Base-by-base conservation (phyloP, 116 monocot species). In the Iris pallida region DNA sequence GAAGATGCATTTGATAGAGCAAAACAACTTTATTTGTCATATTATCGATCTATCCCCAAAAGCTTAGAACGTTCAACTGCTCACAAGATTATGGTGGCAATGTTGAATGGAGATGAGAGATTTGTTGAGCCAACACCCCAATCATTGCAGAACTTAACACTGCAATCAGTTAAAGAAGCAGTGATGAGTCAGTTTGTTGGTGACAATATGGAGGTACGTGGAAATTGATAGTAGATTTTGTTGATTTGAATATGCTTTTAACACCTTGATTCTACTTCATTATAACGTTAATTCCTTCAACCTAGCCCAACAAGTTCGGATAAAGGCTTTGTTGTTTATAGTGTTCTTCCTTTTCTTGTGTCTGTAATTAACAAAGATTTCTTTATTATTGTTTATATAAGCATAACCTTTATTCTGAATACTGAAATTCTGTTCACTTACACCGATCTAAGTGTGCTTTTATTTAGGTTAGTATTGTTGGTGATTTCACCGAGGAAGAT, bases 1-100 rank as follows among this genome's bases (percentile, higher is more conserved):
- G 98, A 93, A 85, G 98, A 99, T 86, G 93, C 98, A 73, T 99
- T 99, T 84, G 93, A 99, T 40, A 90, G 98, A 78, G 86, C 98
- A 16, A 87, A 76, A 59, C 93, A 99, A 67, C 66, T 93, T 20
- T 99, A 99, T 77, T 73, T 99, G 41, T 99, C 98, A 49, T 90
- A 82, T 72, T 99, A 93, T 72, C 90, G 98, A 17, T 93, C 98
- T 15, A 99, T 99, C 68, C 90, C 93, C 51, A 99, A 93, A 83
- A 99, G 98, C 65, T 80, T 99, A 57, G 98, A 99, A 68, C 98
- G 98, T 15, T 88, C 90, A 70, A 93, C 93, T 46, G 98, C 98
- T 61, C 90, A 90, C 74, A 99, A 87, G 68, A 90, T 99, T 60
- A 99, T 99, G 98, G 53, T 80, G 41, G 98, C 98, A 71, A 99